phyloP scores from a whole-genome alignment of 139 green algal species.

The Chlamydomonas eustigma region DNA sequence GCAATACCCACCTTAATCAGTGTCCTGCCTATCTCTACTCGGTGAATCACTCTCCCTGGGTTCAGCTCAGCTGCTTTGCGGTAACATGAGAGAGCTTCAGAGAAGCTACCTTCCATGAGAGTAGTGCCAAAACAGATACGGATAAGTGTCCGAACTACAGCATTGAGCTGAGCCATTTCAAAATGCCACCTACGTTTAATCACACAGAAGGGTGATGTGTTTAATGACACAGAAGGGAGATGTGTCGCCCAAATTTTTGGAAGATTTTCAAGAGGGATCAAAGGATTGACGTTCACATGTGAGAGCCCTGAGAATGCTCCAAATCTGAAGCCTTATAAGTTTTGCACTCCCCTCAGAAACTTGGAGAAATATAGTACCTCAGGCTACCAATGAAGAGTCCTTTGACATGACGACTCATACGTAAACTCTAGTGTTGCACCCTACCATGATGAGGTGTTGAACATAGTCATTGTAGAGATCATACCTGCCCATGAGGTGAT shows the following conservation, averaged over 20 bases:
- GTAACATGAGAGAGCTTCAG: conserved; percentile 15
- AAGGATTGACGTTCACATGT: too few relatives aligned
- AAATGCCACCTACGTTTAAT: conserved; percentile 13
- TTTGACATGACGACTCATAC: too few relatives aligned
- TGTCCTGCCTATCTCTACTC: conserved; percentile 20
- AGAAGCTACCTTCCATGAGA: conserved; percentile 22
- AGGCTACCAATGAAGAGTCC: too few relatives aligned
- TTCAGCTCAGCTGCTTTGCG: not conserved
- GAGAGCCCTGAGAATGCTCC: too few relatives aligned
- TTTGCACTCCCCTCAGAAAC: too few relatives aligned
- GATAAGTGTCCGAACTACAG: conserved; percentile 14
- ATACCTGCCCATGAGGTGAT: conserved; percentile 74
- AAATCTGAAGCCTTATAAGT: too few relatives aligned
- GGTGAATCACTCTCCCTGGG: conserved; percentile 17
- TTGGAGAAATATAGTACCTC: too few relatives aligned
- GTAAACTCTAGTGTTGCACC: too few relatives aligned
- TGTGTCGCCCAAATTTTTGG: not conserved
- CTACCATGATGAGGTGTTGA: too few relatives aligned
- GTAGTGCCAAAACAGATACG: conserved; percentile 19
- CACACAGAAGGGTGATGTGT: too few relatives aligned
- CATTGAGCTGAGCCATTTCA: conserved; percentile 23
- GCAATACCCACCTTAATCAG: conserved; percentile 14
- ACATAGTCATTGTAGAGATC: conserved; percentile 8
- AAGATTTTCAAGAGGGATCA: too few relatives aligned
- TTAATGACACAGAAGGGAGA: too few relatives aligned